These are phyloP conservation scores for Taphrina communis DNA, from an alignment of 1,139 yeast species.

Conservation along the genomic window DNA sequence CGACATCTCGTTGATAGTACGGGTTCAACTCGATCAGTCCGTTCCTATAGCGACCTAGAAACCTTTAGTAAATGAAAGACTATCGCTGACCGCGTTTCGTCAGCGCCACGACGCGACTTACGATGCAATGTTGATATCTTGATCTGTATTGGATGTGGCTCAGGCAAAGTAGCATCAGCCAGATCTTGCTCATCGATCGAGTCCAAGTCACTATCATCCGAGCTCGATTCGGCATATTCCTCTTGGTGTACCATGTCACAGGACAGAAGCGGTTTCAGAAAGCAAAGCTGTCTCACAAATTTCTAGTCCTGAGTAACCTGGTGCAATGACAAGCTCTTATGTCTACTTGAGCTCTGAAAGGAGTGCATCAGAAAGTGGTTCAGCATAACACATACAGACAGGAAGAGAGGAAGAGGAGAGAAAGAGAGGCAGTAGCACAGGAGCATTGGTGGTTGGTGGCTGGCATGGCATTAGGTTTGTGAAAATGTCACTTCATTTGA, in stretches of 20 bases:
- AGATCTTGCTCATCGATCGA: slow-evolving; percentile 20
- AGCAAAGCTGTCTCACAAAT: not conserved
- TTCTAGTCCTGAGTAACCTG: not conserved
- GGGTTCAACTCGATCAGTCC: slow-evolving; percentile 22
- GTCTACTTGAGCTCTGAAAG: not conserved
- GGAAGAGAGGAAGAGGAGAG: no score
- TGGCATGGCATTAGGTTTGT: no score
- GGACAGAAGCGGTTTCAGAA: not conserved
- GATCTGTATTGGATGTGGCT: slow-evolving; percentile 17
- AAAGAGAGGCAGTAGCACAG: no score
- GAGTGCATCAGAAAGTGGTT: not conserved
- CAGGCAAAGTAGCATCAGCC: slow-evolving; percentile 16
- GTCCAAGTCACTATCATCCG: not conserved
- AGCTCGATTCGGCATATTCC: slow-evolving; percentile 6
- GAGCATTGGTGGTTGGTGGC: no score
- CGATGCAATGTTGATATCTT: slow-evolving; percentile 16
- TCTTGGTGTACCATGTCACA: not conserved
- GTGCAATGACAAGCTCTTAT: not conserved
- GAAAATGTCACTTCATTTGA: no score
- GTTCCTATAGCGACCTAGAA: slow-evolving; percentile 15
- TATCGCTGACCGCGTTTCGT: no score
- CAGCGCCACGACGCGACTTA: not conserved
- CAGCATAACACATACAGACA: no score
- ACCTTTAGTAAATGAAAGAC: no score
- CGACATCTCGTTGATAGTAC: slow-evolving; percentile 24